Evolutionary conservation across 495 filamentous ascomycete genomes (phyloP).

Genomic region (Cercophora samala): DNA sequence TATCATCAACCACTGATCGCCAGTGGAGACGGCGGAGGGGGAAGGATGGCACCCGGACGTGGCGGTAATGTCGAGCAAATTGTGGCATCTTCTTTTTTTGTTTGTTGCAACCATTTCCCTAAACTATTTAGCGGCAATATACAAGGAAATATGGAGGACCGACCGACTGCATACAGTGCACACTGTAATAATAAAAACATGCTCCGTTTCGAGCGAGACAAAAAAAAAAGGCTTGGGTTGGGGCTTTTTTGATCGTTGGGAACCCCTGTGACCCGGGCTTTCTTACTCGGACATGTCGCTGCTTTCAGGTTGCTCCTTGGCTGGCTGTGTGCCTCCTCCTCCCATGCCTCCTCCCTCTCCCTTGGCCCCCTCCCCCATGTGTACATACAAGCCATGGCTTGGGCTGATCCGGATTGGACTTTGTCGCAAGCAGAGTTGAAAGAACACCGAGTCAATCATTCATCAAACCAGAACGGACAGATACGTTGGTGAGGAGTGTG

Average conservation of each 20-base stretch:
- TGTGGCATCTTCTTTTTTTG: too few relatives aligned
- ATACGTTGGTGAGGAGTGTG: neutral
- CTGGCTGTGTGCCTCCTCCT: neutral
- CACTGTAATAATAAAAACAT: neutral
- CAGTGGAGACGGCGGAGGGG: neutral
- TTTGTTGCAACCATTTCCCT: neutral
- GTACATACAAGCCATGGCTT: neutral
- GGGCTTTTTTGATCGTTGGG: neutral
- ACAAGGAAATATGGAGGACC: neutral
- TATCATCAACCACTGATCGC: neutral
- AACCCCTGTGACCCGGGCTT: neutral
- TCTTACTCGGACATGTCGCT: conserved; percentile 12
- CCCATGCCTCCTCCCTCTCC: neutral
- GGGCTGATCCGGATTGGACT: neutral
- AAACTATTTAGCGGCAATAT: neutral
- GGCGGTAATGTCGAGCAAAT: too few relatives aligned
- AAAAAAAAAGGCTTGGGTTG: neutral
- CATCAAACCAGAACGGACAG: neutral
- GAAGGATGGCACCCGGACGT: neutral
- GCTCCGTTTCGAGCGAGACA: neutral
- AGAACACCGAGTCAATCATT: neutral
- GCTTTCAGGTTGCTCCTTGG: conserved; percentile 9
- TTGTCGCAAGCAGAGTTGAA: neutral
- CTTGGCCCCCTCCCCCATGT: neutral
- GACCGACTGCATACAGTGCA: neutral